Base-by-base conservation (phyloP, 2,329 filamentous ascomycete species). In the Pestalotiopsis fici region DNA sequence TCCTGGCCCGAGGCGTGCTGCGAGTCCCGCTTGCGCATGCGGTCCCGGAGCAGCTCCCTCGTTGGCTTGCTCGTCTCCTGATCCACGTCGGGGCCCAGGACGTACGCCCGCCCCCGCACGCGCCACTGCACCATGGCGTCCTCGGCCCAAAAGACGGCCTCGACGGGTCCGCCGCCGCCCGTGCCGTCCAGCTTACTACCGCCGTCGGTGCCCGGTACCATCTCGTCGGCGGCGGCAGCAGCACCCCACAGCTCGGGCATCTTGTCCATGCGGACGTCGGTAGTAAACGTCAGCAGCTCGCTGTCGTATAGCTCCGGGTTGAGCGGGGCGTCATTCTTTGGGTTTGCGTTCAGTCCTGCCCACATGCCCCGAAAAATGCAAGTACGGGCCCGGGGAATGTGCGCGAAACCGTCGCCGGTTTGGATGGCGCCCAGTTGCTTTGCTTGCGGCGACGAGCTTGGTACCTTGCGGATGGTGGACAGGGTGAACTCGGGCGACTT, bases 361-460 rank as follows among this genome's bases (percentile, higher is more conserved):
- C 93, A 97, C 81, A 97, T 90, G 72, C 94, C 94, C 69, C 95
- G 91, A 81, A 90, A 95, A 74, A 97, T 89, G 80, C 95, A 96
- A 74, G 89, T 94, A 65, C 94, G 89, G 9, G 89, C 91, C 65
- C 93, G 87, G 1, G 90, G 86, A 4, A 75, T 67, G 70, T 78
- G 78, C 0, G 85, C 82, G 1, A 84, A 71, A 69, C 81, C 80
- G 9, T 80, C 72, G 57, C 78, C 64, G 59, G 65, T 62, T 55
- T 61, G 59, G 54, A 61, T 59, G 31, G 31, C 31, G 28, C 35
- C 68, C 62, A 66, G 59, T 9, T n/a, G 61, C 31, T 11, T 35
- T 66, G 47, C 47, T 12, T n/a, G 12, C 18, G 56, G 64, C 54
- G 70, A 64, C 4, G 68, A 12, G 9, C 65, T 61, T 0, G 76